Evolutionary conservation across 108 stramenopile genomes (phyloP).

Genomic region (Stephanodiscus minutulus): DNA sequence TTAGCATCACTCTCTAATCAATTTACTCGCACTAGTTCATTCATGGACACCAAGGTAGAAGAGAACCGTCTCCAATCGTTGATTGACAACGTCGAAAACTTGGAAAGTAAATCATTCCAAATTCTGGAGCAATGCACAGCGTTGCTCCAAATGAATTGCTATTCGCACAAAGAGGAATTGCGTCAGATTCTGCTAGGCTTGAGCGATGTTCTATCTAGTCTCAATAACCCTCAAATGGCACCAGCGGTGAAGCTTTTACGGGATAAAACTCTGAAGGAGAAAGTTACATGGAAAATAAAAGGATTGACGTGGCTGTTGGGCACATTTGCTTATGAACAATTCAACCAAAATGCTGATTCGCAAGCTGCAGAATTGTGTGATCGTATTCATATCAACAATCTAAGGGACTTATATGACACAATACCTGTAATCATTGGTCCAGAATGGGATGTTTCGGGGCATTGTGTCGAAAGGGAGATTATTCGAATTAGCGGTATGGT

Average conservation of each 20-base stretch:
- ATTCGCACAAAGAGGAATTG: constrained; percentile 43
- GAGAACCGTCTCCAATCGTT: constrained; percentile 26
- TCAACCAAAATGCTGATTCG: constrained; percentile 7
- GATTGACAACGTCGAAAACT: constrained; percentile 52
- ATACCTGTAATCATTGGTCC: constrained; percentile 16
- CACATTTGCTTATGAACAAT: constrained; percentile 26
- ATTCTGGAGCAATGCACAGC: constrained; percentile 39
- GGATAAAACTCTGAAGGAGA: constrained; percentile 28
- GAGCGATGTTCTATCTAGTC: constrained; percentile 39
- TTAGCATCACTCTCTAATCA: constrained; percentile 21
- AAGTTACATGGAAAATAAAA: constrained; percentile 49
- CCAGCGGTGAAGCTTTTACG: constrained; percentile 34
- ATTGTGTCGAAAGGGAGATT: constrained; percentile 47
- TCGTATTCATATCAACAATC: constrained; percentile 35
- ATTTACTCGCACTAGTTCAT: neutral
- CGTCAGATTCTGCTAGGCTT: constrained; percentile 46
- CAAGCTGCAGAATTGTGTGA: neutral
- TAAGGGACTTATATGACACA: constrained; percentile 20
- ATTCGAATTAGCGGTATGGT: constrained; percentile 54
- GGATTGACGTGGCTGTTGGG: constrained; percentile 65
- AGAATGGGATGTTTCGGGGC: constrained; percentile 40
- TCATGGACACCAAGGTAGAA: constrained; percentile 31
- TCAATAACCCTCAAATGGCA: constrained; percentile 34
- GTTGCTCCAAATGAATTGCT: constrained; percentile 44
- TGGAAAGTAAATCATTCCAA: constrained; percentile 32